These are phyloP conservation scores for Laburnicola sp. DNA, from an alignment of 2,329 filamentous ascomycete species.

Conservation along the genomic window DNA sequence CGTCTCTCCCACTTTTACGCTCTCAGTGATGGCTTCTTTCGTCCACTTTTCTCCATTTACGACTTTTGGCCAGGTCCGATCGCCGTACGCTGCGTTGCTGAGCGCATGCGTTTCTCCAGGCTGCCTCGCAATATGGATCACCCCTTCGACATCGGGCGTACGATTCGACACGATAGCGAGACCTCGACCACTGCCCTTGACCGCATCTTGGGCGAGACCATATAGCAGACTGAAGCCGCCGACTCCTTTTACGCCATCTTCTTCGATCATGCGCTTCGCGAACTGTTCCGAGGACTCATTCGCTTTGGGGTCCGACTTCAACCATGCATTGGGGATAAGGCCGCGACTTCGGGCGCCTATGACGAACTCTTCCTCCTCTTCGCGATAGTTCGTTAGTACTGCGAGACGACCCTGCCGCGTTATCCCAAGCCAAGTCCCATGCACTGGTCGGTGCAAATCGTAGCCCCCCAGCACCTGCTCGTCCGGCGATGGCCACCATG, in stretches of 20 bases:
- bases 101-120: conserved; percentile 60
- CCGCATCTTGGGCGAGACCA: conserved; percentile 55
- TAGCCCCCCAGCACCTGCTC: conserved; percentile 62
- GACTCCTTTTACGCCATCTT: conserved; percentile 59
- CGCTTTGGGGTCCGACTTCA: conserved; percentile 48
- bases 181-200: conserved; percentile 33
- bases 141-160: conserved; percentile 54
- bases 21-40: conserved; percentile 52
- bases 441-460: conserved; percentile 61
- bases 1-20: conserved; percentile 47
- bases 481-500: conserved; percentile 63
- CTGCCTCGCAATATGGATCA: conserved; percentile 55
- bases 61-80: conserved; percentile 65
- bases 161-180: conserved; percentile 66
- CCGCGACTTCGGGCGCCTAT: conserved; percentile 58
- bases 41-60: conserved; percentile 59
- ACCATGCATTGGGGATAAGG: conserved; percentile 62
- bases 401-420: conserved; percentile 64
- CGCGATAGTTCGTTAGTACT: conserved; percentile 67
- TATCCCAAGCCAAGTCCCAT: conserved; percentile 67
- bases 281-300: conserved; percentile 54
- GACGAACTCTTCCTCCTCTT: conserved; percentile 50
- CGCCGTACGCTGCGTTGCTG: conserved; percentile 64
- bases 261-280: conserved; percentile 58
- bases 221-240: conserved; percentile 67